Evolutionary conservation across 2,329 filamentous ascomycete species (phyloP).

Genomic region (Fusarium sp.): DNA sequence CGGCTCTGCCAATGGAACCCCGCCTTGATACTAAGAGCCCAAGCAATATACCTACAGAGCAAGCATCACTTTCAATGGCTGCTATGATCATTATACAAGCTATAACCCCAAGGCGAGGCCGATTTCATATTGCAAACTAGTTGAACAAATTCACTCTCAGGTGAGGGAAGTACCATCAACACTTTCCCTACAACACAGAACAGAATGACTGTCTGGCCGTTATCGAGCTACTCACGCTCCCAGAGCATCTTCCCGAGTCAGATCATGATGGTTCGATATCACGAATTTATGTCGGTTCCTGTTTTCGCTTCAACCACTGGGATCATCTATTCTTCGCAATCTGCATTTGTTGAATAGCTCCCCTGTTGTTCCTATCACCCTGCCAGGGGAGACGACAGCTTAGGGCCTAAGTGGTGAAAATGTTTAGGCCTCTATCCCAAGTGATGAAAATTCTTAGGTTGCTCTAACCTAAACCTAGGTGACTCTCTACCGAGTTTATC

Average conservation of each 20-base stretch:
- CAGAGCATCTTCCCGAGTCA: conserved; percentile 28
- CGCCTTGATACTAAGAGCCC: not conserved
- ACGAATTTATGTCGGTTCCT: conserved; percentile 17
- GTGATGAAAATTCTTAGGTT: not conserved
- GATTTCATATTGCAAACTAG: not conserved
- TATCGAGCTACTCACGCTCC: not conserved
- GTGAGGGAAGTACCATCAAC: not conserved
- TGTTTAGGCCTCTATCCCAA: not conserved
- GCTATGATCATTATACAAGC: not conserved
- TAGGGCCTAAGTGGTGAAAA: not conserved
- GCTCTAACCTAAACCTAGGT: not conserved
- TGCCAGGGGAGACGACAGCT: not conserved
- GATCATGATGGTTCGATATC: conserved; percentile 42
- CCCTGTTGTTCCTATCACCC: not conserved
- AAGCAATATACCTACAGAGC: not conserved
- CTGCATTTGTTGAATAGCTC: not conserved
- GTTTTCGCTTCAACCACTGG: not conserved
- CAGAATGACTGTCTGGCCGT: too few species aligned
- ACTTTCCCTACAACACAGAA: not conserved
- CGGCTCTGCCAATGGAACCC: conserved; percentile 22
- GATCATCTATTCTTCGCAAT: not conserved
- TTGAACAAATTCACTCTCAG: not conserved
- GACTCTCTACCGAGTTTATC: not conserved
- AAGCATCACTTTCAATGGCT: not conserved
- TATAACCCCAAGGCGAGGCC: not conserved